Base-by-base conservation (phyloP, 768 basidiomycete genomes). In the Calocera cornea region DNA sequence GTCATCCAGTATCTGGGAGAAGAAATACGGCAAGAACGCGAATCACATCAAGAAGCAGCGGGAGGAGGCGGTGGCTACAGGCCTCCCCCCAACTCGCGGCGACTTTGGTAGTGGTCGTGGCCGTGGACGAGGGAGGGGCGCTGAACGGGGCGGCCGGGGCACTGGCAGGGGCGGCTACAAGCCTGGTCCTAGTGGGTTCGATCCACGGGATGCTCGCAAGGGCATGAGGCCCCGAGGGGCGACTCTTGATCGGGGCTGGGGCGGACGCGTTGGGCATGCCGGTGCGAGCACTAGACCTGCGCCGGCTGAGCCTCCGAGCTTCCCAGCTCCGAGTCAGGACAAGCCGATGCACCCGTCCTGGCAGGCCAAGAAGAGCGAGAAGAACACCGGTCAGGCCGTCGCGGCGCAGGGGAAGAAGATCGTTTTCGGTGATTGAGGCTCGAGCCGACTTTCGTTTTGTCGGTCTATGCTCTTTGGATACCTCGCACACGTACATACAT, bases 11-110 rank as follows among this genome's bases (percentile, higher is more conserved):
- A 97, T 98, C 71, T 97, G 95, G 95, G 95, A 97, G 78, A 95
- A 93, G 79, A 97, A 94, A 76, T 98, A 86, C 72, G 95, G 95
- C 63, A 83, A 81, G 69, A 85, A 87, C 69, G 95, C 95, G 27
- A 97, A 95, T 75, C 95, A 98, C 76, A 83, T 95, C 77, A 88
- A 89, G 77, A 88, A 85, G 71, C 76, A 78, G 68, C 74, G 72
- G 47, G 78, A 77, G 66, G 73, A 72, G 41, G 72, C 34, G 34
- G 67, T 67, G 24, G 65, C 64, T 31, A 60, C 64, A 1, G 63
- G 34, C 36, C 8, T 5, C 40, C 3, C 38, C 2, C 41, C 33
- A 3, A 17, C 7, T 3, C n/a, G 40, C 8, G 50, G 49, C 29
- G 66, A 31, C 11, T 67, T 34, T 29, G 50, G 31, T 19, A 8